Conservation (phyloP, 1,139 yeast genomes). For the Candida frijolesensis region DNA sequence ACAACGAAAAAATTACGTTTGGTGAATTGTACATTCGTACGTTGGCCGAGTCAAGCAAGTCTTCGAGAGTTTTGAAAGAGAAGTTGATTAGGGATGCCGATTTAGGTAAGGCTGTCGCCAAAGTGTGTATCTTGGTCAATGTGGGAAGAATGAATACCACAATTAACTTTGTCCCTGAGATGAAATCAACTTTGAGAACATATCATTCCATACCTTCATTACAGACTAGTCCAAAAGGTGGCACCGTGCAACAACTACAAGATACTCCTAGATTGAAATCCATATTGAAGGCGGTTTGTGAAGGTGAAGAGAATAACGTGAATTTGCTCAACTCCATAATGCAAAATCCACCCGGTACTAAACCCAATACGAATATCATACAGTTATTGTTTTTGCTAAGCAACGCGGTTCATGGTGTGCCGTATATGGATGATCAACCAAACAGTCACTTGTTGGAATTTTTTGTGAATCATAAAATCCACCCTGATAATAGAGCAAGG, state of each 20-base stretch:
- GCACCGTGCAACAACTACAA: slow-evolving; percentile 72
- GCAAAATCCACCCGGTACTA: slow-evolving; percentile 27
- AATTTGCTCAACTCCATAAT: slow-evolving; percentile 50
- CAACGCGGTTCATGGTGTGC: slow-evolving; percentile 47
- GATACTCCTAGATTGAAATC: slow-evolving; percentile 94
- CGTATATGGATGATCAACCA: slow-evolving; percentile 20
- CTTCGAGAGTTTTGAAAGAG: slow-evolving; percentile 81
- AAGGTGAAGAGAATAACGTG: slow-evolving; percentile 46
- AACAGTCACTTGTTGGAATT: slow-evolving; percentile 58
- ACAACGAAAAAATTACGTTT: slow-evolving; percentile 63
- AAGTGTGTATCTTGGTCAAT: slow-evolving; percentile 84
- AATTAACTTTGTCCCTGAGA: slow-evolving; percentile 92
- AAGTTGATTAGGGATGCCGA: slow-evolving; percentile 65
- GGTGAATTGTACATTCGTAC: slow-evolving; percentile 85
- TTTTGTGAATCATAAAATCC: slow-evolving; percentile 54
- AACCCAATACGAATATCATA: slow-evolving; percentile 62
- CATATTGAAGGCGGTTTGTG: slow-evolving; percentile 77
- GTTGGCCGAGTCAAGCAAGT: slow-evolving; percentile 79
- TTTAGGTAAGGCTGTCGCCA: slow-evolving; percentile 72
- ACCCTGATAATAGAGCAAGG: slow-evolving; percentile 65
- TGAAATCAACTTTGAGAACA: slow-evolving; percentile 90
- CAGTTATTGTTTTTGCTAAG: slow-evolving; percentile 77
- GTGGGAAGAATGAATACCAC: slow-evolving; percentile 95
- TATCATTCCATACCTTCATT: slow-evolving; percentile 91
- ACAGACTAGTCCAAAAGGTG: slow-evolving; percentile 63